Evolutionary conservation across 305 asterid species (phyloP), one percentile per base, ranked within the genome.

Genomic region (Fraxinus platypoda): DNA sequence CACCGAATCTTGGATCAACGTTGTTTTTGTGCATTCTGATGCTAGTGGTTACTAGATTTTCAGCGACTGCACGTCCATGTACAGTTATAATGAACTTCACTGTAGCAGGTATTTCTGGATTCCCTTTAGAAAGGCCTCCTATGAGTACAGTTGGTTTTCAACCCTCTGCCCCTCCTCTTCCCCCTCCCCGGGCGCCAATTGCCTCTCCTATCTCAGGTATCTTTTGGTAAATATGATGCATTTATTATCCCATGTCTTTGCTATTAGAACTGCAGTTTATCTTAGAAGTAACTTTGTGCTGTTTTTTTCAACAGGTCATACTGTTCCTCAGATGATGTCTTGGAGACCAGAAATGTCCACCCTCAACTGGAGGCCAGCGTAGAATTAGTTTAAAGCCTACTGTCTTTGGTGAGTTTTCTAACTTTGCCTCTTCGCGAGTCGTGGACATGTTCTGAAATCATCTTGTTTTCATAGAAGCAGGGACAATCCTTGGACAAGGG

Each of bases 311-410:
- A 70, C 90, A 94, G 98, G 88, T 87, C 95, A 90, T 70, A 89
- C 91, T 84, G 85, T 76, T 82, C 87, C 87, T 30, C 75, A 30
- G 19, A 86, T 86, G 88, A 89, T 90, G 90, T 85, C 92, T 3
- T 78, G 93, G 87, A 90, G 94, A 86, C 91, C 92, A 74, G 96
- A 93, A 80, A 81, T 90, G 88, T 78, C 94, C 78, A 77, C 91
- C 2, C 84, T 88, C 84, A 90, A 83, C 84, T 90, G 97, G 97
- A 92, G 97, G 81, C 95, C 97, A 85, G 79, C 91, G 11, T 93
- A 70, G 91, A 81, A 82, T 79, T 80, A 68, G 77, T 78, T 75
- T 41, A 66, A 76, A 77, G 54, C 57, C 74, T 78, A 68, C 85
- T 70, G 83, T 84, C 80, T 81, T 37, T 68, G 90, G 91, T 88